Evolutionary conservation across 108 stramenopile genomes (phyloP).

Genomic region (Skeletonema marinoi): DNA sequence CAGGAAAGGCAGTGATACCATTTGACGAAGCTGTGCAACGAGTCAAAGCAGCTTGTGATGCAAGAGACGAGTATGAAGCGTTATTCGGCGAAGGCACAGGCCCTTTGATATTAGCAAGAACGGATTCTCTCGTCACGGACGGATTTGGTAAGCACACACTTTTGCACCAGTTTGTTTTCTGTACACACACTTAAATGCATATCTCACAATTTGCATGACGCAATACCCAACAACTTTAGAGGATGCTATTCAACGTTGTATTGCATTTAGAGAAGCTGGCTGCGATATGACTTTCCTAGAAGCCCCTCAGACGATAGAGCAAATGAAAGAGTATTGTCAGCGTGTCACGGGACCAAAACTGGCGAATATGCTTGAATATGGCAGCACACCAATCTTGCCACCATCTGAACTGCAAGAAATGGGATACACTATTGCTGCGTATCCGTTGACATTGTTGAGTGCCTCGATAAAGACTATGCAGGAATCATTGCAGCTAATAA

Average conservation of each 20-base stretch:
- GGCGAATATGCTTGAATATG: slow-evolving; percentile 96
- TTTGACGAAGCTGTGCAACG: slow-evolving; percentile 88
- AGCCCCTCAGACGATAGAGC: slow-evolving; percentile 81
- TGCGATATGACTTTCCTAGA: slow-evolving; percentile 96
- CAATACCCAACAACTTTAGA: slow-evolving; percentile 34
- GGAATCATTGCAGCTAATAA: slow-evolving; percentile 74
- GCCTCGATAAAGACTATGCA: slow-evolving; percentile 95
- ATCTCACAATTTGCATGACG: neutral
- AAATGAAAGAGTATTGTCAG: slow-evolving; percentile 91
- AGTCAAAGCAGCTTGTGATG: slow-evolving; percentile 93
- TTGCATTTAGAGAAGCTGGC: slow-evolving; percentile 89
- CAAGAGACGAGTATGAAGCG: slow-evolving; percentile 86
- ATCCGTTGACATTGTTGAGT: slow-evolving; percentile 92
- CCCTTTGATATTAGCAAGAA: slow-evolving; percentile 89
- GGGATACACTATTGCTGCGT: slow-evolving; percentile 97
- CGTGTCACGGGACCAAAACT: slow-evolving; percentile 92
- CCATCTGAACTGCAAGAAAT: slow-evolving; percentile 84
- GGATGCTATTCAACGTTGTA: slow-evolving; percentile 90
- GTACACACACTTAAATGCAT: neutral
- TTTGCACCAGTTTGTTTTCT: neutral
- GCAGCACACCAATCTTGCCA: slow-evolving; percentile 91
- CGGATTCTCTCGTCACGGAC: slow-evolving; percentile 89
- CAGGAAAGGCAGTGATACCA: slow-evolving; percentile 89
- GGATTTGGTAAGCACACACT: slow-evolving; percentile 67
- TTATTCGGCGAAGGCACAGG: slow-evolving; percentile 77